Evolutionary conservation across 129 eudicot species (phyloP).

Genomic region (Flaveria brownii): DNA sequence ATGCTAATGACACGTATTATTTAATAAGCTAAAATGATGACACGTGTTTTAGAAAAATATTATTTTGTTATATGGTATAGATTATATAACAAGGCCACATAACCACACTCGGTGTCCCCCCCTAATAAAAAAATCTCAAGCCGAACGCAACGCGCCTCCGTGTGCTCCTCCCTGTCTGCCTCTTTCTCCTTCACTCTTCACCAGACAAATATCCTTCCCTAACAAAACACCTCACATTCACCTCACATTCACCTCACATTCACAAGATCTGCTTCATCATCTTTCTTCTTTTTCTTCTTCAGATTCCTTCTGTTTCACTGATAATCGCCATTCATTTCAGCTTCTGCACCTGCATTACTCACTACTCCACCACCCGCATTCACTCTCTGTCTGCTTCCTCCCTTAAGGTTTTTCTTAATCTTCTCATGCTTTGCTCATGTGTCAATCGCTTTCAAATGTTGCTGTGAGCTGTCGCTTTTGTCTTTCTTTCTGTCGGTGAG

Average conservation of each 20-base stretch:
- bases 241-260: constrained; percentile 13
- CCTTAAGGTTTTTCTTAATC: not conserved
- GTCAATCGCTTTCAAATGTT: constrained; percentile 18
- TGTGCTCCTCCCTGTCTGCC: constrained; percentile 20
- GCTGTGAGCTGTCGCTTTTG: not conserved
- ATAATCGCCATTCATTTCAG: constrained; percentile 23
- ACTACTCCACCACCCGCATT: constrained; percentile 10
- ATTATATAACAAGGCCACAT: too few relatives aligned
- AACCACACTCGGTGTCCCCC: constrained; percentile 4
- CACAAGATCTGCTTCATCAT: constrained; percentile 23
- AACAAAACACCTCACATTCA: constrained; percentile 2
- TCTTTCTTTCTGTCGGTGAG: constrained; percentile 23
- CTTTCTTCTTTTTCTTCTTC: constrained; percentile 2
- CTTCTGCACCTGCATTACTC: constrained; percentile 21
- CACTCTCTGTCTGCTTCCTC: constrained; percentile 20
- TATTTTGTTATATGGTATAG: too few relatives aligned
- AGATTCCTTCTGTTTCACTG: constrained; percentile 8
- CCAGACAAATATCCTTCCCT: constrained; percentile 16
- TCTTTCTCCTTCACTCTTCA: constrained; percentile 18
- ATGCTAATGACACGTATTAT: too few relatives aligned
- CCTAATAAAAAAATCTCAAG: not conserved
- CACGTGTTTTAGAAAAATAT: too few relatives aligned
- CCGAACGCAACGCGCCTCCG: constrained; percentile 45
- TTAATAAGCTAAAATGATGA: too few relatives aligned
- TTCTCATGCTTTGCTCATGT: not conserved